Evolutionary conservation across 202 grass and related monocot species (phyloP).

Genomic region (Alloteropsis angusta): DNA sequence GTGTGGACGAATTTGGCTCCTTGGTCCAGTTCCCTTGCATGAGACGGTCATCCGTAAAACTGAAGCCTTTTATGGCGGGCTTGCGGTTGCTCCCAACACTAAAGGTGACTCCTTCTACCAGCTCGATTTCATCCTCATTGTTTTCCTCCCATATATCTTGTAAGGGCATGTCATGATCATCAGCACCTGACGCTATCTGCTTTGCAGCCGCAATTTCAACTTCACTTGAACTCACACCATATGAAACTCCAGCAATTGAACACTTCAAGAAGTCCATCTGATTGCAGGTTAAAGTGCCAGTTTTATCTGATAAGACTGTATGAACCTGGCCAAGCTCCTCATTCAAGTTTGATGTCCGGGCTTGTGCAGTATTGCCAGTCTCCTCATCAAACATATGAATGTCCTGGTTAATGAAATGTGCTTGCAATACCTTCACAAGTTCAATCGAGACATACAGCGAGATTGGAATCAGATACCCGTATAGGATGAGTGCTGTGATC

Average conservation of each 20-base stretch:
- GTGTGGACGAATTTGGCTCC: conserved; percentile 43
- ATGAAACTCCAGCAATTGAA: conserved; percentile 83
- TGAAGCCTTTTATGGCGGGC: conserved; percentile 75
- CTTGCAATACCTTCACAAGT: conserved; percentile 89
- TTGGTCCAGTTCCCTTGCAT: conserved; percentile 89
- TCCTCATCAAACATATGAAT: conserved; percentile 98
- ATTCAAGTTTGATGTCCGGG: conserved; percentile 93
- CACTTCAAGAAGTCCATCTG: conserved; percentile 99
- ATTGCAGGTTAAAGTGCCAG: conserved; percentile 95
- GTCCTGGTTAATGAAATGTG: conserved; percentile 93
- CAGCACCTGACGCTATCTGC: conserved; percentile 58
- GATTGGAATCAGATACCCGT: conserved; percentile 98
- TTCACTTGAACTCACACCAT: conserved; percentile 78
- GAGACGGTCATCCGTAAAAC: conserved; percentile 76
- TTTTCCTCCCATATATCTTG: conserved; percentile 55
- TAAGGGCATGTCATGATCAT: conserved; percentile 34
- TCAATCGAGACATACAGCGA: conserved; percentile 96
- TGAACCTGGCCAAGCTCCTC: conserved; percentile 99
- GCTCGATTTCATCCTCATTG: conserved; percentile 44
- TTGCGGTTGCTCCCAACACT: conserved; percentile 45
- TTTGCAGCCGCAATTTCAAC: conserved; percentile 84
- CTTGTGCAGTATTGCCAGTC: conserved; percentile 75
- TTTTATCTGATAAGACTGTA: conserved; percentile 90
- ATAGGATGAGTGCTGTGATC: conserved; percentile 95
- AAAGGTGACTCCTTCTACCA: conserved; percentile 35